Conservation (phyloP, 129 eudicot genomes). For the Artemisia tridentata region DNA sequence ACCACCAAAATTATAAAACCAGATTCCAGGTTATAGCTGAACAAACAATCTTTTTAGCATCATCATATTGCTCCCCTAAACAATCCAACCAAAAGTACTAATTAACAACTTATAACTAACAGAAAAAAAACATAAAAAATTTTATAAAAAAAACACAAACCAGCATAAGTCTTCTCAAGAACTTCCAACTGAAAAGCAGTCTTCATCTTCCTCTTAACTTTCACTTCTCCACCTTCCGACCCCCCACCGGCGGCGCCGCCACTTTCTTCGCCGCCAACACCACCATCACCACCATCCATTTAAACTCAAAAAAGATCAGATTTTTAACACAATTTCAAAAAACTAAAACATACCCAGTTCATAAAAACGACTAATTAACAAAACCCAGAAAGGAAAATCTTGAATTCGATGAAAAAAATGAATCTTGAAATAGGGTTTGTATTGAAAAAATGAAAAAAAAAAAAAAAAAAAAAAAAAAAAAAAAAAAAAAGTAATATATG, state of each 20-base stretch:
- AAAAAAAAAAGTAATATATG: slow-evolving; percentile 17
- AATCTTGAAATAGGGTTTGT: slow-evolving; percentile 27
- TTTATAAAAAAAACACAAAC: slow-evolving; percentile 36
- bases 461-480: too few relatives aligned
- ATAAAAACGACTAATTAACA: background rate
- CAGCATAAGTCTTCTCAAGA: slow-evolving; percentile 84
- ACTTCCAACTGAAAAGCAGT: slow-evolving; percentile 85
- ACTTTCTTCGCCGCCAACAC: slow-evolving; percentile 31
- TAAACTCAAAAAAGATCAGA: slow-evolving; percentile 6
- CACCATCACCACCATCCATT: slow-evolving; percentile 36
- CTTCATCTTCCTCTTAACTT: slow-evolving; percentile 85
- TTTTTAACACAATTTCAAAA: slow-evolving; percentile 13
- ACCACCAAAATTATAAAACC: too few relatives aligned
- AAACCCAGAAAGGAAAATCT: too few relatives aligned
- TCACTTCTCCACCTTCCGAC: slow-evolving; percentile 47
- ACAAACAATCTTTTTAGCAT: too few relatives aligned
- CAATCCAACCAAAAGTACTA: slow-evolving; percentile 1
- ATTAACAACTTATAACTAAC: background rate
- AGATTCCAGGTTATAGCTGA: too few relatives aligned
- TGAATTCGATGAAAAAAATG: too few relatives aligned
- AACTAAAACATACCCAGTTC: slow-evolving; percentile 28
- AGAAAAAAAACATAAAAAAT: background rate
- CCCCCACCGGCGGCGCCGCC: slow-evolving; percentile 41
- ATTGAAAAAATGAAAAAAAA: background rate
- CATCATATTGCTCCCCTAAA: slow-evolving; percentile 66